These are phyloP conservation scores for Collybiopsis luxurians DNA, from an alignment of 768 basidiomycete species.

Conservation along the genomic window DNA sequence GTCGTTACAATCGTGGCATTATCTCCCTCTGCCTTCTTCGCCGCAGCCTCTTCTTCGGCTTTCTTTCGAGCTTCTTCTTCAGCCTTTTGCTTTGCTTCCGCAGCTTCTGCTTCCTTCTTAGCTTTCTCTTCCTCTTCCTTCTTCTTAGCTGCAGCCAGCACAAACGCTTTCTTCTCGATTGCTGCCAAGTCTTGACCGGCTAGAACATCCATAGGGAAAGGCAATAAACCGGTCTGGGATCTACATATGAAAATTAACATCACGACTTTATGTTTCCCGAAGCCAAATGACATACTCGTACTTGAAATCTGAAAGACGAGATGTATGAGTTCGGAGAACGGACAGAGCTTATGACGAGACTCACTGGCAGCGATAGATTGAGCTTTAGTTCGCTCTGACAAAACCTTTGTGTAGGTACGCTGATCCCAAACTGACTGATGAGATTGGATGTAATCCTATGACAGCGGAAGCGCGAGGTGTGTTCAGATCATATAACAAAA, in stretches of 20 bases:
- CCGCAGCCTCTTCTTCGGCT: background rate
- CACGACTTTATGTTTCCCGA: background rate
- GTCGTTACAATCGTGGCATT: background rate
- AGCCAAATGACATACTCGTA: slow-evolving; percentile 11
- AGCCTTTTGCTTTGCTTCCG: slow-evolving; percentile 7
- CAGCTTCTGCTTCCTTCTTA: slow-evolving; percentile 3
- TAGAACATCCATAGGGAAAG: slow-evolving; percentile 13
- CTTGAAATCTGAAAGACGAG: slow-evolving; percentile 14
- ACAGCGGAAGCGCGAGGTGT: no score
- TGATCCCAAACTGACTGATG: slow-evolving; percentile 25
- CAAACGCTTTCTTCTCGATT: slow-evolving; percentile 15
- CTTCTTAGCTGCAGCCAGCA: slow-evolving; percentile 9
- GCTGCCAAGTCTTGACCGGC: slow-evolving; percentile 15
- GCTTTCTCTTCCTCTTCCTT: slow-evolving; percentile 8
- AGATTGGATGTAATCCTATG: slow-evolving; percentile 25
- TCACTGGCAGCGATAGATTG: slow-evolving; percentile 19
- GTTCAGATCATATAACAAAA: no score
- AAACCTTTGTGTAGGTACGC: slow-evolving; percentile 20
- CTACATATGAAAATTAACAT: background rate
- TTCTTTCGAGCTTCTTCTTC: slow-evolving; percentile 1
- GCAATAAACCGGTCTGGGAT: slow-evolving; percentile 5
- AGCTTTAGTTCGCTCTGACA: slow-evolving; percentile 16
- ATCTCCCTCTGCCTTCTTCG: background rate
- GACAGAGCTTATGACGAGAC: background rate
- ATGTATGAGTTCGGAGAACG: background rate